Evolutionary conservation across 106 monocot species (phyloP), one percentile per base, ranked within the genome.

Genomic region (Apostasia shenzhenica): DNA sequence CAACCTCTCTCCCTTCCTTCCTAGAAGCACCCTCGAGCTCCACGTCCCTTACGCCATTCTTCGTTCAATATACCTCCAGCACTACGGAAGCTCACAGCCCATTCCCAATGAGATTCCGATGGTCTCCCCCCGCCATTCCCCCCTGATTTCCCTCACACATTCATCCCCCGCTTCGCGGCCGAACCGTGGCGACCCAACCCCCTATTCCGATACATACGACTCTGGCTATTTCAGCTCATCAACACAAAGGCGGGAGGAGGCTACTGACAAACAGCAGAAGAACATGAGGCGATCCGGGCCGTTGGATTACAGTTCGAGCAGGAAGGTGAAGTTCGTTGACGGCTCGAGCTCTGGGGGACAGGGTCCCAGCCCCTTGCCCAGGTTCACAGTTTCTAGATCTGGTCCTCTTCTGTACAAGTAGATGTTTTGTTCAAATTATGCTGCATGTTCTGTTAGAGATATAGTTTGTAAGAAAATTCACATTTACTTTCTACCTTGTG

Each of bases 31-130:
- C 2, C 81, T 97, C 5, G 97, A 97, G 68, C 59, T 77, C 40
- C 89, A 97, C 66, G 68, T 97, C 61, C 97, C 97, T 43, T 97
- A 85, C 53, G 79, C 97, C 5, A 77, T 97, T 68, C 78, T 90
- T 6, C 86, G 85, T 42, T 97, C 97, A 14, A 67, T 93, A 53
- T 87, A 87, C 57, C 73, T 72, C 4, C 89, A 97, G 39, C 75
- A 81, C 39, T 83, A 87, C 59, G 66, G 76, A 44, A 89, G 56
- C 73, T 77, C 86, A 0, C 37, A 76, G 11, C 55, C 71, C 8
- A 59, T 54, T 10, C 40, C 69, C 38, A 43, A 76, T 13, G 97
- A 89, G 59, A 41, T 87, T 12, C 71, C 69, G 3, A 45, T 45
- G 9, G 84, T 70, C 37, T 92, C 92, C 13, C 97, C 89, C 5